Evolutionary conservation across 805 yeast species (phyloP), one percentile per base, ranked within the genome.

Genomic region (Vanderwaltozyma polyspora): DNA sequence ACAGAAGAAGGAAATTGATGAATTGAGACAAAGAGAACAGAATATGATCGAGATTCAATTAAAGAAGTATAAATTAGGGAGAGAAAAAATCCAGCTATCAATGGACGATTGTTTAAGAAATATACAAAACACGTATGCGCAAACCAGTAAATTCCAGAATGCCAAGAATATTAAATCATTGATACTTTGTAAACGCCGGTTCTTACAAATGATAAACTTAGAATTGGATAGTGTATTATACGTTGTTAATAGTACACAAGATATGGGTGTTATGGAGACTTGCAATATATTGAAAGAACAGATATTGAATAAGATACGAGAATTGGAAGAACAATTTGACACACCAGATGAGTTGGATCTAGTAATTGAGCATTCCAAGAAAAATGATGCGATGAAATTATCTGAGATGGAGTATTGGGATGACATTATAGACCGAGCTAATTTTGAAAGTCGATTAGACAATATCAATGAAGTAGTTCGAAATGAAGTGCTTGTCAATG

Each of bases 1-100:
- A 48, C 94, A 82, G 49, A 74, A 74, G 44, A 70, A 66, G 37
- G 86, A 79, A 51, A 83, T 84, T 37, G 81, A 72, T 34, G 80
- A 75, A 40, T 63, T 85, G 34, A 62, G 82, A 42, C 52, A 53
- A 0, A 63, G 85, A 33, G 83, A 77, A 48, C 43, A 56, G 5
- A 46, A 54, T 15, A 56, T 64, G 36, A 57, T 74, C 3, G 60
- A 66, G 11, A 48, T 55, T 17, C 60, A 65, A 1, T 26, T 68
- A 4, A 48, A 52, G 3, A 60, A 58, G 29, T 63, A 53, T 26
- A 60, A 54, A 14, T 35, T 51, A 6, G 51, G 57, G 13, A 53
- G 64, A 29, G 66, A 62, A 16, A 60, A 61, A 33, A 64, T 72
- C 19, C 52, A 62, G 6, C 46, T 57, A 16, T 51, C 62, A 12